phyloP scores from a whole-genome alignment of 2,329 filamentous ascomycete genomes.

The Apiospora arundinis region DNA sequence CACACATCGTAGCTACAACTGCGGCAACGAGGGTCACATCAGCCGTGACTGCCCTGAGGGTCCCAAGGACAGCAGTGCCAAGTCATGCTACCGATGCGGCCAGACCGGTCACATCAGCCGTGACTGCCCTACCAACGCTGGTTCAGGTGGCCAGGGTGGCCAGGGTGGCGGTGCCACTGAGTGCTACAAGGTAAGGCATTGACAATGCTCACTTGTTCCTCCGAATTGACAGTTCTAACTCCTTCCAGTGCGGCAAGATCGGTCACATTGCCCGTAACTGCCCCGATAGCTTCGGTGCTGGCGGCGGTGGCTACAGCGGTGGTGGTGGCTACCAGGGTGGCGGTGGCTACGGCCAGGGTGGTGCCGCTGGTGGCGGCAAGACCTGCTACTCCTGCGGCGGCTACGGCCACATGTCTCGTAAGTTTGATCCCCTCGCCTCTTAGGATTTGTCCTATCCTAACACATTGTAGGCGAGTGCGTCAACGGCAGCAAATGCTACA shows the following conservation, averaged over 20 bases:
- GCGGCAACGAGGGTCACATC: conserved; percentile 72
- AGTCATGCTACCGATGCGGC: conserved; percentile 80
- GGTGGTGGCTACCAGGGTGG: conserved; percentile 52
- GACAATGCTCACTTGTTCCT: background rate
- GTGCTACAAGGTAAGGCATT: conserved; percentile 79
- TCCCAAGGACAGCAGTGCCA: conserved; percentile 74
- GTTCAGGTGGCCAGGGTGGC: conserved; percentile 44
- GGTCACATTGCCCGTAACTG: conserved; percentile 97
- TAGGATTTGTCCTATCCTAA: conserved; percentile 8
- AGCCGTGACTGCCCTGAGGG: conserved; percentile 86
- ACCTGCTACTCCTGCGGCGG: conserved; percentile 99
- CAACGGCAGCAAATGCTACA: conserved; percentile 99
- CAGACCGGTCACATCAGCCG: conserved; percentile 90
- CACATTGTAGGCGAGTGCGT: conserved; percentile 76
- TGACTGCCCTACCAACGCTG: conserved; percentile 70
- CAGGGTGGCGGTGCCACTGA: conserved; percentile 63
- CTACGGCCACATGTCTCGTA: conserved; percentile 93
- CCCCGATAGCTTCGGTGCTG: conserved; percentile 64
- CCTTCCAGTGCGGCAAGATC: conserved; percentile 77
- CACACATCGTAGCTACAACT: conserved; percentile 41
- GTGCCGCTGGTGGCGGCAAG: conserved; percentile 64
- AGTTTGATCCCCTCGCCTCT: conserved; percentile 39
- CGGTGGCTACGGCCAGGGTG: conserved; percentile 55
- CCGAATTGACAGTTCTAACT: background rate
- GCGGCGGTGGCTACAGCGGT: conserved; percentile 49